phyloP scores from a whole-genome alignment of 2,329 filamentous ascomycete genomes.

The Fusarium sp. region DNA sequence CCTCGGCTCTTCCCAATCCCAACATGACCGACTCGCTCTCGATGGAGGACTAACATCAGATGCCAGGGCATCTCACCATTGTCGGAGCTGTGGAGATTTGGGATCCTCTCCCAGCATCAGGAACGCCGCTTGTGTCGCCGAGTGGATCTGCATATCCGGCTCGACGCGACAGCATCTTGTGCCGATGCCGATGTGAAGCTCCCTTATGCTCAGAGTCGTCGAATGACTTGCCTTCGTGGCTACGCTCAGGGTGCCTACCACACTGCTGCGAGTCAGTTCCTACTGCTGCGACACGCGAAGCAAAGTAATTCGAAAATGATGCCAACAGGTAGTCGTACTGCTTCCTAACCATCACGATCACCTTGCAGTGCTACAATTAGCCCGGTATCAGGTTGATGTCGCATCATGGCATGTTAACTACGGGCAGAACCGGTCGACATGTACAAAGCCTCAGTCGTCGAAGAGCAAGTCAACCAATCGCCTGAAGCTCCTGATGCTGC shows the following conservation, averaged over 20 bases:
- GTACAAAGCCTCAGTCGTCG: not conserved
- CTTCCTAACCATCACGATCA: not conserved
- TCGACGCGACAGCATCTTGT: not conserved
- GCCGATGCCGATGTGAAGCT: not conserved
- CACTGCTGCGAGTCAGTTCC: not conserved
- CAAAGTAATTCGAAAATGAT: not conserved
- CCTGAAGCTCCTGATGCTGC: not conserved
- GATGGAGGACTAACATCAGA: not conserved
- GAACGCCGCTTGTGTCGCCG: not conserved
- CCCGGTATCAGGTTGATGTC: not conserved
- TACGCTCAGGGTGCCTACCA: not conserved
- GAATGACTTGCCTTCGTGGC: not conserved
- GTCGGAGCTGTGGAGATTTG: not conserved
- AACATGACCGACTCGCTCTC: not conserved
- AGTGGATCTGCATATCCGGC: not conserved
- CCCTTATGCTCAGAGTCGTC: not conserved
- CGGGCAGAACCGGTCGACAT: not conserved
- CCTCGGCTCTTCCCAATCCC: not conserved
- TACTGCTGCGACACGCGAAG: not conserved
- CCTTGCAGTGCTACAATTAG: not conserved
- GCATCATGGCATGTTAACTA: not conserved
- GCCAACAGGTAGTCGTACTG: not conserved
- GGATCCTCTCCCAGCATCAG: not conserved
- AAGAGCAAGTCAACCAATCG: not conserved
- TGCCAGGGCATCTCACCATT: not conserved